A percentile compares a stretch with the other conserved stretches of the same genome.
phyloP scores from a whole-genome alignment of 2,329 filamentous ascomycete genomes.

The Penicillium sp. region DNA sequence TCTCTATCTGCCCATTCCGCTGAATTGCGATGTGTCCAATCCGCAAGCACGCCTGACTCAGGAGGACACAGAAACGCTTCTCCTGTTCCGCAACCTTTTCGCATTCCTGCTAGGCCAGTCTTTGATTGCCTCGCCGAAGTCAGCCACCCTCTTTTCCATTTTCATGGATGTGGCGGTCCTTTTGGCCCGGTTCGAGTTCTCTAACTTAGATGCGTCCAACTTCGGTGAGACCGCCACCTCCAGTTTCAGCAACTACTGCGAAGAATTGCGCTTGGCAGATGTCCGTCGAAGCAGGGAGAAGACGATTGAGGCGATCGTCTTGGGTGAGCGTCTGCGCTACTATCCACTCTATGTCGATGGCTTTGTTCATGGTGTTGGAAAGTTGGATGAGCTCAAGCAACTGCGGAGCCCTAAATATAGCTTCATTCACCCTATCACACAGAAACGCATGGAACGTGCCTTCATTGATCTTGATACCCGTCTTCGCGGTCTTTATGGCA shows the following conservation, averaged over 20 bases:
- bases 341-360: slow-evolving; percentile 83
- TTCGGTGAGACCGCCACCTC: slow-evolving; percentile 60
- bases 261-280: slow-evolving; percentile 74
- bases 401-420: slow-evolving; percentile 68
- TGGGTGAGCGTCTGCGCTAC: slow-evolving; percentile 83
- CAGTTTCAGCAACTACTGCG: slow-evolving; percentile 62
- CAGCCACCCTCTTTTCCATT: slow-evolving; percentile 57
- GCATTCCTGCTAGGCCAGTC: slow-evolving; percentile 63
- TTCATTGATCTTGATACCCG: slow-evolving; percentile 75
- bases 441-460: slow-evolving; percentile 77
- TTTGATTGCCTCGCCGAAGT: slow-evolving; percentile 57
- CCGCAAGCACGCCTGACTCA: slow-evolving; percentile 34
- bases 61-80: slow-evolving; percentile 57
- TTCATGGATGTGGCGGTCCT: slow-evolving; percentile 61
- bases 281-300: slow-evolving; percentile 80
- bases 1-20: slow-evolving; percentile 58
- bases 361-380: slow-evolving; percentile 86
- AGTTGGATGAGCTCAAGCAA: slow-evolving; percentile 70
- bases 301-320: slow-evolving; percentile 82
- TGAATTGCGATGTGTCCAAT: slow-evolving; percentile 52
- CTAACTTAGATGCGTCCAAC: slow-evolving; percentile 62
- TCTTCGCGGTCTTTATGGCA: slow-evolving; percentile 66
- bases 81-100: slow-evolving; percentile 63
- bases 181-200: slow-evolving; percentile 59
- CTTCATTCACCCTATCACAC: slow-evolving; percentile 68